Percentiles rank a stretch among this genome's conserved stretches.
phyloP scores from a whole-genome alignment of 163 green algal genomes.

The Scenedesmus sp. region DNA sequence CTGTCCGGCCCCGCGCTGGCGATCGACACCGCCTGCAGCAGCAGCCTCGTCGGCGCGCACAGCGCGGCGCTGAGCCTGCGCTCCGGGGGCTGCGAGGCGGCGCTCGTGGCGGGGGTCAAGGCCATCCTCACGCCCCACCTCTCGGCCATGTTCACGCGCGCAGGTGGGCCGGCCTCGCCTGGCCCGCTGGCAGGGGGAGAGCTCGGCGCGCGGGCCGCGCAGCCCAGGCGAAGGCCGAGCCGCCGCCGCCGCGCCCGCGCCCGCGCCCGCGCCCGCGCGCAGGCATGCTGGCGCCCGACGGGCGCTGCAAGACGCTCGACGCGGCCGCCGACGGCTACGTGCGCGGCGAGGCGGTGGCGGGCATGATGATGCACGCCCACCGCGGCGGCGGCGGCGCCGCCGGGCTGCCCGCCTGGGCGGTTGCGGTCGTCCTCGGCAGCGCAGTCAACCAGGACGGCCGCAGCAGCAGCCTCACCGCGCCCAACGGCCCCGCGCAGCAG shows the following conservation, averaged over 20 bases:
- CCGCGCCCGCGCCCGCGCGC: too few relatives aligned
- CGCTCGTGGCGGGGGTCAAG: constrained; percentile 56
- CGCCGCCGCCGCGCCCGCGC: too few relatives aligned
- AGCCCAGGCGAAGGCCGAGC: too few relatives aligned
- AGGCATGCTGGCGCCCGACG: constrained; percentile 87
- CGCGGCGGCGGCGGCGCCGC: background rate
- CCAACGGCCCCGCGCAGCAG: constrained; percentile 86
- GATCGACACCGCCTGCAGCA: constrained; percentile 93
- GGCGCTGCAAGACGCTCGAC: constrained; percentile 93
- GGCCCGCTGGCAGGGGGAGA: background rate
- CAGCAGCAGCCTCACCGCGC: constrained; percentile 84
- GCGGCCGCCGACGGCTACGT: constrained; percentile 89
- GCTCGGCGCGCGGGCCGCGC: background rate
- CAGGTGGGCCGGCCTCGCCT: background rate
- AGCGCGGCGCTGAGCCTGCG: constrained; percentile 46
- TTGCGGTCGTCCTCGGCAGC: constrained; percentile 52
- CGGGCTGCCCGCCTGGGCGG: background rate
- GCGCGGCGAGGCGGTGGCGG: constrained; percentile 72
- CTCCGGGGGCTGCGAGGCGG: constrained; percentile 6
- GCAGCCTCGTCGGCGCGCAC: constrained; percentile 76
- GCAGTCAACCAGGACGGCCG: constrained; percentile 93
- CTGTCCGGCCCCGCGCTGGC: constrained; percentile 75
- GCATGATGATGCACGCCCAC: constrained; percentile 59
- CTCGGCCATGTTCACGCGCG: constrained; percentile 66
- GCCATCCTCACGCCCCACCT: constrained; percentile 68